Conservation (phyloP, 805 yeast species). For the Sungouiella blattae region DNA sequence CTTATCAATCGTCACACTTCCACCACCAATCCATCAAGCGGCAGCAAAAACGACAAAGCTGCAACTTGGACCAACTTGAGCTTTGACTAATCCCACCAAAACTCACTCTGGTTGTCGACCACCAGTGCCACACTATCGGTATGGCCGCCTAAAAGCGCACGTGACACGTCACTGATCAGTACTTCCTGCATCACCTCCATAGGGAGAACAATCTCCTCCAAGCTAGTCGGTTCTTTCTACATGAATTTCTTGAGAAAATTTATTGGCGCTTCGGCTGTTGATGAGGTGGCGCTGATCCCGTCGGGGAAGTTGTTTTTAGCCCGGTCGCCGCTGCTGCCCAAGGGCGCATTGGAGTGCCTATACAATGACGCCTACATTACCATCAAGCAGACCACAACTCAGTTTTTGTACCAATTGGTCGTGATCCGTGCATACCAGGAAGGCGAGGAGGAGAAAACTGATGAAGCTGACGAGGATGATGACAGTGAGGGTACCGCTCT, state of each 20-base stretch:
- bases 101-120: no score
- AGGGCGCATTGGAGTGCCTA: conserved; percentile 79
- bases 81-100: no score
- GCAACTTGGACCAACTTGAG: no score
- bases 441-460: conserved; percentile 51
- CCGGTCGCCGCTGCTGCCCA: conserved; percentile 76
- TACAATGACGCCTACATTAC: conserved; percentile 77
- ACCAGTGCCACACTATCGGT: no score
- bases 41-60: no score
- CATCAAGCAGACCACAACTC: conserved; percentile 63
- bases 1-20: no score
- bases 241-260: conserved; percentile 76
- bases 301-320: conserved; percentile 75
- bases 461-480: conserved; percentile 48
- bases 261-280: conserved; percentile 52
- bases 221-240: no score
- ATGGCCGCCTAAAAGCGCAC: no score
- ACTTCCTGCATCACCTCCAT: no score
- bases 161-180: no score
- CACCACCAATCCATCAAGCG: no score
- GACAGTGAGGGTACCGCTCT: conserved; percentile 27
- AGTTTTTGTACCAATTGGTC: conserved; percentile 65
- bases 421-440: conserved; percentile 68
- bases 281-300: conserved; percentile 66
- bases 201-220: no score